Evolutionary conservation across 441 rosid genomes (phyloP), one percentile per base, ranked within the genome.

Genomic region (Eruca vesicaria): DNA sequence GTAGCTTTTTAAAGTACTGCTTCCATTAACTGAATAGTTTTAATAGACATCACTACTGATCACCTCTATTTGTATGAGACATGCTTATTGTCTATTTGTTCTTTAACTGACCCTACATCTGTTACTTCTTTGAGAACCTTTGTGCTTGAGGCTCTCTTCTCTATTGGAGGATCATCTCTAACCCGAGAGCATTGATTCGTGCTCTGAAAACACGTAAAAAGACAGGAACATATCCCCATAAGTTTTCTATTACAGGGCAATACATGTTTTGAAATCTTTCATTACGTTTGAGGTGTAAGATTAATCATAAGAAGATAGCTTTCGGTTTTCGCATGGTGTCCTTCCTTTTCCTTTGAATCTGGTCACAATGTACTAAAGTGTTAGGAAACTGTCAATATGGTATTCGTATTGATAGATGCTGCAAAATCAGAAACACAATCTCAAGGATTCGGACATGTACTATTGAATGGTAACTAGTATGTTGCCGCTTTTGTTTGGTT

Each of bases 401-500:
- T 62, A 67, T 20, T 14, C 53, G 21, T 21, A 38, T 58, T 63
- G 59, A 61, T 53, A 5, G 52, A 68, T 72, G 77, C 76, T 67
- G 79, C 82, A 78, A 53, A 79, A 68, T 58, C 65, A 73, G 74
- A 68, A 77, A 79, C 76, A 84, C 85, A 75, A 50, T 77, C 80
- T 81, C 88, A 80, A 75, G 87, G 85, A 41, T 80, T 86, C 41
- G 52, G 79, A 75, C 79, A 55, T 69, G 6, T 57, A 43, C 6
- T 19, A 28, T 56, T 56, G 66, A 43, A 20, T 66, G 68, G 74
- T 38, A 62, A 63, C 19, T 62, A 52, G 69, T 68, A 19, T 68
- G 64, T 52, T 61, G 9, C 18, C 6, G 43, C 31, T 68, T 52
- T 61, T 36, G 45, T 68, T 61, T 32, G 23, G 9, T 60, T 16